Base-by-base conservation (phyloP, 2,329 filamentous ascomycete genomes). In the Conoideocrella luteorostrata region DNA sequence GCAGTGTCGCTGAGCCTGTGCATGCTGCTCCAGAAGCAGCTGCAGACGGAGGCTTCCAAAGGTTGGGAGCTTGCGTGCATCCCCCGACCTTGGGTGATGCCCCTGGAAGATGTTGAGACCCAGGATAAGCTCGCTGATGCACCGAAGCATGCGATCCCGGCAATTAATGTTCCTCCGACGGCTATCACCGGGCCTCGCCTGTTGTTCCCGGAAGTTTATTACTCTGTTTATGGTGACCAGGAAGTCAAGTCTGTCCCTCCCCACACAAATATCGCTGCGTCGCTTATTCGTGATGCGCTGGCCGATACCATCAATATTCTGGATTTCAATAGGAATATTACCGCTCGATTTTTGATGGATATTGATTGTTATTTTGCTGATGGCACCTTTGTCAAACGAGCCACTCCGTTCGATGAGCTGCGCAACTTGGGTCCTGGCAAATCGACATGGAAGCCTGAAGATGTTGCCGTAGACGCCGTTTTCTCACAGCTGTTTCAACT, bases 381-480 rank as follows among this genome's bases (percentile, higher is more conserved):
- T 9, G 80, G 82, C 43, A 96, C 88, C 1, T 98, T 98, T 63
- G 83, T 95, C 45, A 95, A 95, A 68, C 84, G 93, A 46, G 90
- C 88, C 1, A 96, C 88, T 1, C 82, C 89, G 0, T 96, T 95
- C 57, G 93, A 98, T 62, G 85, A 89, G 57, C 77, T 98, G 39
- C 79, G 84, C 26, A 83, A 83, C 36, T 73, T 84, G 15, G 79
- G 80, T 26, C 68, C 68, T 2, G 75, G 78, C 43, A 75, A 77
- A 50, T 80, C 85, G 12, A 90, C 88, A 0, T 98, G 93, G 91
- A 98, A 98, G 65, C 89, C 93, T 0, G 93, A 98, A 67, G 93
- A 98, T 65, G 86, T 97, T 46, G 87, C 86, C 3, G 88, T 98
- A n/a, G 93, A 98, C 63, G 89, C 91, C 5, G 88, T 97, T 45